A percentile compares a stretch with the other conserved stretches of the same genome.
Conservation (phyloP, 2,329 filamentous ascomycete species). For the Phyllosticta capitalensis region DNA sequence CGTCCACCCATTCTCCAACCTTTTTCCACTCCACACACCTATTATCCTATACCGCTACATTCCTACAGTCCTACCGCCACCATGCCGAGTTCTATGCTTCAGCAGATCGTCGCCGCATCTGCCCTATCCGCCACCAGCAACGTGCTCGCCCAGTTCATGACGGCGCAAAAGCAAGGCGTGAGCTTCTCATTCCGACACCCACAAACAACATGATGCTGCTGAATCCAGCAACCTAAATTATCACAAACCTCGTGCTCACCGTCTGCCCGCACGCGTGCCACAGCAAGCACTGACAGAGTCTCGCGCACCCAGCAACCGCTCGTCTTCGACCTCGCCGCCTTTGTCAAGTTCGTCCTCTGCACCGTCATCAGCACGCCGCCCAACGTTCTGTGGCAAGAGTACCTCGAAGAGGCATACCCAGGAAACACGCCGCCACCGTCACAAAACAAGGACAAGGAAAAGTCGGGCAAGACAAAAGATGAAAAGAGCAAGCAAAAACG, state of each 20-base stretch:
- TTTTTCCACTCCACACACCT: not conserved
- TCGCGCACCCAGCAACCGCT: slow-evolving; percentile 44
- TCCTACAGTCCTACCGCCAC: not conserved
- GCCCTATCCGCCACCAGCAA: slow-evolving; percentile 60
- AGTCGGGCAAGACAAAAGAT: slow-evolving; percentile 19
- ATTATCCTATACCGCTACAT: not conserved
- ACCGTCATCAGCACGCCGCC: slow-evolving; percentile 64
- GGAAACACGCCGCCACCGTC: slow-evolving; percentile 33
- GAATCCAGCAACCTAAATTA: not conserved
- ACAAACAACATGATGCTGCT: not conserved
- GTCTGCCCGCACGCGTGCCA: not conserved
- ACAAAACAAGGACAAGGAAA: slow-evolving; percentile 19
- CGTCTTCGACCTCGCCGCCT: slow-evolving; percentile 53
- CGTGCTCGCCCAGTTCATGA: slow-evolving; percentile 61
- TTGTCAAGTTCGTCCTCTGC: slow-evolving; percentile 71
- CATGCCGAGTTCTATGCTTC: slow-evolving; percentile 4
- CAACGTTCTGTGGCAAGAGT: slow-evolving; percentile 81
- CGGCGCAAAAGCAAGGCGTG: slow-evolving; percentile 53
- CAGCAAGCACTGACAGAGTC: slow-evolving; percentile 6
- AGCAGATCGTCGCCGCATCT: slow-evolving; percentile 49
- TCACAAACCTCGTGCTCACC: not conserved
- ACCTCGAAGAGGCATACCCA: slow-evolving; percentile 65
- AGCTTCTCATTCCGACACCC: slow-evolving; percentile 14
- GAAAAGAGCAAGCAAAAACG: slow-evolving; percentile 29
- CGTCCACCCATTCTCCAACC: not conserved